Percentiles rank a stretch among this genome's conserved stretches.
phyloP scores from a whole-genome alignment of 2,329 filamentous ascomycete genomes.

The Apiospora rasikravindrae region DNA sequence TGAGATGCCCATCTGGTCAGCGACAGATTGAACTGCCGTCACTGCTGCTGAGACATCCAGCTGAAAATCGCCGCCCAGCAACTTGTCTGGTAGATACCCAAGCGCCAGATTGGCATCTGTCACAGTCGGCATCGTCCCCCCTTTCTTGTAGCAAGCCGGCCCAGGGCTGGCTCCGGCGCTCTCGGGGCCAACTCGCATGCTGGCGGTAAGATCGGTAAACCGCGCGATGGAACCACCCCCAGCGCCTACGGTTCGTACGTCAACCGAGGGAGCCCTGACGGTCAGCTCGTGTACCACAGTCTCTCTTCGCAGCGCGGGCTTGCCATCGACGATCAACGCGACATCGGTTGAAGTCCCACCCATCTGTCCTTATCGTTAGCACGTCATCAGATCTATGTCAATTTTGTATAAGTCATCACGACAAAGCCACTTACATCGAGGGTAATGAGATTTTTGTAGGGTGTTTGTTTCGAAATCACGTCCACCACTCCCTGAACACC shows the following conservation, averaged over 20 bases:
- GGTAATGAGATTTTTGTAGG: slow-evolving; percentile 54
- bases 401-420: no score
- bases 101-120: slow-evolving; percentile 54
- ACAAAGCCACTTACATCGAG: slow-evolving; percentile 39
- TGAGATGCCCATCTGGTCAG: slow-evolving; percentile 50
- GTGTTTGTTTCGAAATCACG: slow-evolving; percentile 49
- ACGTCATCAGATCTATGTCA: background rate
- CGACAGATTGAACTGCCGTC: slow-evolving; percentile 47
- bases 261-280: slow-evolving; percentile 52
- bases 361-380: slow-evolving; percentile 36
- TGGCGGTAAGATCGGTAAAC: slow-evolving; percentile 52
- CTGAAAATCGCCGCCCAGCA: slow-evolving; percentile 51
- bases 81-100: slow-evolving; percentile 51
- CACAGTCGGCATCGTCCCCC: slow-evolving; percentile 51
- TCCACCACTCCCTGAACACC: slow-evolving; percentile 55
- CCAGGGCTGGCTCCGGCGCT: slow-evolving; percentile 54
- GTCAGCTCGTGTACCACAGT: slow-evolving; percentile 50
- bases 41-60: slow-evolving; percentile 49
- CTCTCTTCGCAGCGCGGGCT: slow-evolving; percentile 50
- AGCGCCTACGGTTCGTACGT: slow-evolving; percentile 54
- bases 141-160: slow-evolving; percentile 55
- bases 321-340: slow-evolving; percentile 49
- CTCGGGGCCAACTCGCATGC: slow-evolving; percentile 55
- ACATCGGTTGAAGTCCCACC: slow-evolving; percentile 56
- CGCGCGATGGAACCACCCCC: slow-evolving; percentile 55